Base-by-base conservation (phyloP, 2,329 filamentous ascomycete species). In the Cryphonectria radicalis region DNA sequence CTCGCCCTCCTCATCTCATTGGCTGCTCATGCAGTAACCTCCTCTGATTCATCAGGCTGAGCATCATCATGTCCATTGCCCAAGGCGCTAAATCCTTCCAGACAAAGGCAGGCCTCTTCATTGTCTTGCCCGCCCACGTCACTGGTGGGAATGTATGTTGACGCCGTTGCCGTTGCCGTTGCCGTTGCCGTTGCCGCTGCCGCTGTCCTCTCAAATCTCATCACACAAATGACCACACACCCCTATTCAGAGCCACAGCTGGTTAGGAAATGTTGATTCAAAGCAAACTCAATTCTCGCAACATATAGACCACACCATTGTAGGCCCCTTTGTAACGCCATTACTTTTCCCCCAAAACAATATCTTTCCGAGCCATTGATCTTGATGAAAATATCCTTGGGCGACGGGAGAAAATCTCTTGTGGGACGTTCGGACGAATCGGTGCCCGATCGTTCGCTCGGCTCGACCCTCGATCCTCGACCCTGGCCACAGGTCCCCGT, bases 271-370 rank as follows among this genome's bases (percentile, higher is more conserved):
- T 22, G 50, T 43, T 43, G 42, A 37, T 32, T 55, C 59, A 50
- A 42, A 42, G 43, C 25, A 11, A 13, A 28, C 35, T 57, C 53
- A 43, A 46, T 43, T 60, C 53, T 43, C 5, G 35, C 19, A 67
- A 32, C 42, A 64, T 32, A 35, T 35, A 42, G 63, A 32, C 32
- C 43, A 63, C 55, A 57, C 67, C 67, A 69, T 64, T 69, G 59
- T 40, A 53, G 7, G 7, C 19, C 19, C 50, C 17, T 17, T 32
- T 42, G 13, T 59, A 57, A 67, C 66, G 59, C 66, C 65, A 57
- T n/a, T 35, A 37, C 37, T 42, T 50, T 43, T 35, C 22, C 66
- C 32, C 32, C 32, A n/a, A n/a, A n/a, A 37, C 13, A 25, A 13
- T 63, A 32, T 17, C 53, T 13, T 35, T 25, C 28, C 37, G n/a